phyloP scores from a whole-genome alignment of 208 protist genomes.

The Trypanosoma lewisi region DNA sequence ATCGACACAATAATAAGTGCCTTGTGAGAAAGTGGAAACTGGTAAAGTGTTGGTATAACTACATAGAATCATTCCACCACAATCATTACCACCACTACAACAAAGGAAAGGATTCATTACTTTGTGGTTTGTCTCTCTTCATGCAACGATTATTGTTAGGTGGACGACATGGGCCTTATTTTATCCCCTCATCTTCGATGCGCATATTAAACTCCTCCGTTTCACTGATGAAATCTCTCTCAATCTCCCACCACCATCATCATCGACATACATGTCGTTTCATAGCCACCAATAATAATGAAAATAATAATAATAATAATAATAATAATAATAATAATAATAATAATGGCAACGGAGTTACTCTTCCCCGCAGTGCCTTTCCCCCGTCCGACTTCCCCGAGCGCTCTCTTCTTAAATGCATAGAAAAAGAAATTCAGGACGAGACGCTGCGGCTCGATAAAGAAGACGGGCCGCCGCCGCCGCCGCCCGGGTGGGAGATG shows the following conservation, averaged over 20 bases:
- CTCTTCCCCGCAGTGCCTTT: slow-evolving; percentile 42
- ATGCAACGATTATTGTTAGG: no score
- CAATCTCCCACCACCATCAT: background rate
- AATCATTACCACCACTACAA: no score
- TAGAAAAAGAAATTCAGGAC: slow-evolving; percentile 86
- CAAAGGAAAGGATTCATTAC: no score
- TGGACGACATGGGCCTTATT: no score
- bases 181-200: background rate
- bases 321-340: background rate
- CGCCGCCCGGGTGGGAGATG: slow-evolving; percentile 72
- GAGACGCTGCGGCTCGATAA: slow-evolving; percentile 79
- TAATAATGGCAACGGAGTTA: background rate
- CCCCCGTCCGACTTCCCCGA: slow-evolving; percentile 64
- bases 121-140: no score
- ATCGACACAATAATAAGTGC: background rate
- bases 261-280: slow-evolving; percentile 10
- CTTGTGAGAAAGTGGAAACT: no score
- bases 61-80: no score
- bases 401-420: slow-evolving; percentile 69
- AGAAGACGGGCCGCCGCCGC: slow-evolving; percentile 59
- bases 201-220: no score
- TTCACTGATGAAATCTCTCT: no score
- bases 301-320: background rate
- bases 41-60: no score
- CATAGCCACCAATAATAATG: slow-evolving; percentile 9